Base-by-base conservation (phyloP, 2,329 filamentous ascomycete genomes). In the Pseudogymnoascus sp. region DNA sequence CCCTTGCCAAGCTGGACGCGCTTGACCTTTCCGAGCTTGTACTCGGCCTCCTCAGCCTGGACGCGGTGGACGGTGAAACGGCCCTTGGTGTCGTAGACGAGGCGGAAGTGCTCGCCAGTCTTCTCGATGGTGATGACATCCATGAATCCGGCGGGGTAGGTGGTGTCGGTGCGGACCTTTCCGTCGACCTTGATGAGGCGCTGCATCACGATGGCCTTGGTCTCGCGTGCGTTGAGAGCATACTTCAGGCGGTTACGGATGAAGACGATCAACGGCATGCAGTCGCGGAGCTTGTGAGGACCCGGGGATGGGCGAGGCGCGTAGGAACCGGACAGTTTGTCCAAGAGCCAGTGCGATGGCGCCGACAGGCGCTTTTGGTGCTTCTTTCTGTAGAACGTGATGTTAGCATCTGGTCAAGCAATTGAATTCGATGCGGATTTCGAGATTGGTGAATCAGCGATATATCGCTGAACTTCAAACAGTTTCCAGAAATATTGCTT, bases 21-120 rank as follows among this genome's bases (percentile, higher is more conserved):
- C 91, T 97, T 97, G 85, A 99, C 95, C 87, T 97, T 99, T 86
- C 93, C 93, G 75, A 99, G 86, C 90, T 99, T 99, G 91, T 97
- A 99, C 85, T 95, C 88, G 74, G 93, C 93, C 90, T 99, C 95
- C 86, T 97, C 95, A 73, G 87, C 83, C 80, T 96, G 93, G 83
- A 99, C 97, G 78, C 95, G 91, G 91, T 99, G 95, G 79, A 99
- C 93, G 79, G 95, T 97, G 91, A 97, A 99, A 79, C 95, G 93
- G 75, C 95, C 95, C 90, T 99, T 99, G 89, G 93, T 99, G 81
- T 99, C 95, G 88, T 97, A 99, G 86, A 99, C 84, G 74, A 99
- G 91, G 74, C 95, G 93, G 91, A 99, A 99, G 90, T 96, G 90
- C 89, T 99, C 95, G 88, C 93, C 93, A 66, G 95, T 99, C 91